Percentiles rank a stretch among this genome's conserved stretches.
phyloP scores from a whole-genome alignment of 768 basidiomycete species.

The Tulasnella sp. region DNA sequence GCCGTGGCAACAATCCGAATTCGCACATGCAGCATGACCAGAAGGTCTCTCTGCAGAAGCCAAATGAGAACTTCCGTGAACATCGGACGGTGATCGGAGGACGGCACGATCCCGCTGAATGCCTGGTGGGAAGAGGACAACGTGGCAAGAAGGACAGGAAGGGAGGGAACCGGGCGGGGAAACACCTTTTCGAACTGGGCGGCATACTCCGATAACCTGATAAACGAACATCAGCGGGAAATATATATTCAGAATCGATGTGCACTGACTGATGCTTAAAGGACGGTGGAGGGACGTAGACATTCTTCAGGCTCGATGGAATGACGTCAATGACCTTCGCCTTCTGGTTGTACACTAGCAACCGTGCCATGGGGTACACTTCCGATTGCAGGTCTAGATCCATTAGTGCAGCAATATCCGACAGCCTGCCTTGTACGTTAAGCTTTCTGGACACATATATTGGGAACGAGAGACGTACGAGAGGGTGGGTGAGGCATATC shows the following conservation, averaged over 20 bases:
- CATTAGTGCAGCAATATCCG: constrained; percentile 65
- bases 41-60: constrained; percentile 79
- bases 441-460: neutral
- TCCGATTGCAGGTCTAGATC: constrained; percentile 78
- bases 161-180: constrained; percentile 46
- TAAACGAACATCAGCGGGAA: no score
- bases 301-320: constrained; percentile 63
- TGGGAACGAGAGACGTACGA: constrained; percentile 39
- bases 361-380: constrained; percentile 80
- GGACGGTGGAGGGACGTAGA: constrained; percentile 61
- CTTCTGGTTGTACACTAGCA: constrained; percentile 80
- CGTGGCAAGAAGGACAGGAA: constrained; percentile 59
- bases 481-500: constrained; percentile 58
- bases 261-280: constrained; percentile 50
- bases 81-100: constrained; percentile 48
- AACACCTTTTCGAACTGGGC: constrained; percentile 53
- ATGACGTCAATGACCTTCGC: constrained; percentile 84
- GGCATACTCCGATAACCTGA: constrained; percentile 42
- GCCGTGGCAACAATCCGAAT: constrained; percentile 71
- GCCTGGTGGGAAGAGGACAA: constrained; percentile 55
- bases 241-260: neutral
- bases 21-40: constrained; percentile 73
- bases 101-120: constrained; percentile 60
- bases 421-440: constrained; percentile 35
- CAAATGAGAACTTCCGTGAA: constrained; percentile 80